These are phyloP conservation scores for Wakefieldia striispora DNA, from an alignment of 768 basidiomycete genomes.

Conservation along the genomic window DNA sequence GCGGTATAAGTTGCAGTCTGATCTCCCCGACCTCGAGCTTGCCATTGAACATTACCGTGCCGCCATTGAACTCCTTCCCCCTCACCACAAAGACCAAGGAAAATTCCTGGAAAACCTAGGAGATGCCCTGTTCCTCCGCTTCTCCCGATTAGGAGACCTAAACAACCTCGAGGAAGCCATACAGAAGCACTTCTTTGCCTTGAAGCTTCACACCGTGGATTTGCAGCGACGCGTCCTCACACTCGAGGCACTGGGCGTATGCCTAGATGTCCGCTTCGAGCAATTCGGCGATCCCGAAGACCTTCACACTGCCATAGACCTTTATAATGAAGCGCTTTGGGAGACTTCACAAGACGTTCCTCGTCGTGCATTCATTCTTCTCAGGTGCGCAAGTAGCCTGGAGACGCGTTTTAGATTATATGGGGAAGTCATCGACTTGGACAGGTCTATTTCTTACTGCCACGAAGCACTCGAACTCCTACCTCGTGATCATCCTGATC, in stretches of 20 bases:
- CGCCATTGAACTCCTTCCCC: conserved; percentile 18
- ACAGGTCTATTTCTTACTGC: conserved; percentile 26
- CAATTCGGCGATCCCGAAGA: conserved; percentile 19
- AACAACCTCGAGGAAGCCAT: conserved; percentile 28
- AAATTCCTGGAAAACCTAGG: conserved; percentile 21
- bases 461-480: conserved; percentile 25
- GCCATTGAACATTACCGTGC: conserved; percentile 25
- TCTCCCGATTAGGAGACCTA: conserved; percentile 10
- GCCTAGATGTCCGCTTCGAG: conserved; percentile 27
- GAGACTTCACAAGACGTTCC: conserved; percentile 16
- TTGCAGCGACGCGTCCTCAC: conserved; percentile 14
- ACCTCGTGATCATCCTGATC: conserved; percentile 12
- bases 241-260: conserved; percentile 21
- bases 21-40: conserved; percentile 27
- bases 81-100: conserved; percentile 12
- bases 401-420: conserved; percentile 14
- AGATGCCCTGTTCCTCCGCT: conserved; percentile 25
- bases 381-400: conserved; percentile 15
- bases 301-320: conserved; percentile 24
- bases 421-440: conserved; percentile 20
- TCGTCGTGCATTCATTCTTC: conserved; percentile 13
- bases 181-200: conserved; percentile 21
- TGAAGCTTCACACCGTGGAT: conserved; percentile 16
- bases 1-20: conserved; percentile 24
- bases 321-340: conserved; percentile 26